Evolutionary conservation across 345 rosid species (phyloP), one percentile per base, ranked within the genome.

Genomic region (Rubroshorea leprosula): DNA sequence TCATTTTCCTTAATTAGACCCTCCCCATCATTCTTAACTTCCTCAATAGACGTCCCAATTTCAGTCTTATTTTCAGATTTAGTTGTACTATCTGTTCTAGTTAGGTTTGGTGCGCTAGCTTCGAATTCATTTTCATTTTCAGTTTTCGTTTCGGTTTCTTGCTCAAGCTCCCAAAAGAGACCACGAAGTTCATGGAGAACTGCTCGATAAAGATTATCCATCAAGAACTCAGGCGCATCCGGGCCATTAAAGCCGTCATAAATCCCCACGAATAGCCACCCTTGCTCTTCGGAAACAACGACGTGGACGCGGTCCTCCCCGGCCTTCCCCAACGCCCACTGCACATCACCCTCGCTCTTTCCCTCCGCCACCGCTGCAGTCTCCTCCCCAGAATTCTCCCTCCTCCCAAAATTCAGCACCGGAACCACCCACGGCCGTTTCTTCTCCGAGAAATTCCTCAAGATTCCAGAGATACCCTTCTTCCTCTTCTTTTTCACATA

Each of bases 191-290:
- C 90, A 58, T 78, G 76, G 66, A 81, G 83, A 61, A 92, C 93
- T 39, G 97, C 96, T 27, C 97, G 81, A 63, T 92, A 92, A 27
- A 92, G 99, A 82, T 86, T 81, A 54, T 86, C 94, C 99, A 92
- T 92, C 82, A 89, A 68, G 83, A 89, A 92, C 51, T 92, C 97
- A 1, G 99, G 96, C 26, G 97, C 98, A 49, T 89, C 98, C 0
- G 98, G 98, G 24, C 98, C 97, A 23, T 92, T 92, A 76, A 92
- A 92, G 23, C 98, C 98, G 65, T 92, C 97, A 60, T 92, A 92
- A 70, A 92, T 89, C 61, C 98, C 97, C 24, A 86, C 97, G 47
- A 89, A 92, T 55, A 92, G 69, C 98, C 98, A 92, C 13, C 98
- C 98, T 46, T 89, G 97, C 76, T 92, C 94, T 77, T 92, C 98